Conservation (phyloP, 2,329 filamentous ascomycete species). For the Cadophora sp. region DNA sequence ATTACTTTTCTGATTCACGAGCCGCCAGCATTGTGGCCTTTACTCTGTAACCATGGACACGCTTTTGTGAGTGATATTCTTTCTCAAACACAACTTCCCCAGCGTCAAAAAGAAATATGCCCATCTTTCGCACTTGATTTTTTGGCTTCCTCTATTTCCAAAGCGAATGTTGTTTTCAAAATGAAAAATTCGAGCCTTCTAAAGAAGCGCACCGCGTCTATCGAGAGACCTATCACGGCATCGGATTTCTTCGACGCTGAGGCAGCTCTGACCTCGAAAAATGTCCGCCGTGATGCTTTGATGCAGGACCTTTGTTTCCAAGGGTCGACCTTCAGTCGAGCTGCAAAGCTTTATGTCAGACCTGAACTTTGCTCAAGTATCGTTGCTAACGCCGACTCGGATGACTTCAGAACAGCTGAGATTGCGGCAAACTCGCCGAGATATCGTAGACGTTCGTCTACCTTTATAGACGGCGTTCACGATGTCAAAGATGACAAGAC, state of each 20-base stretch:
- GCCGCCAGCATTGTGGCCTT: neutral
- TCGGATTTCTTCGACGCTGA: constrained; percentile 6
- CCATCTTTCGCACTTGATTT: neutral
- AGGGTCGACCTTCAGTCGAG: neutral
- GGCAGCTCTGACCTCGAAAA: constrained; percentile 1
- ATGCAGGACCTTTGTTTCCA: neutral
- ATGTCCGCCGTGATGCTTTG: neutral
- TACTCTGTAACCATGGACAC: constrained; percentile 51
- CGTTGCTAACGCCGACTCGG: neutral
- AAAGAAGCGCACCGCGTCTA: neutral
- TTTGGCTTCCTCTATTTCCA: neutral
- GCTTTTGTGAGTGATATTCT: constrained; percentile 49
- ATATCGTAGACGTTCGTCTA: constrained; percentile 91
- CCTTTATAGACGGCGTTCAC: constrained; percentile 96
- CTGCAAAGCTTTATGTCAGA: neutral
- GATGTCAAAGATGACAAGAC: constrained; percentile 80
- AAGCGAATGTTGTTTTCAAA: neutral
- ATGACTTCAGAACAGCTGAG: constrained; percentile 69
- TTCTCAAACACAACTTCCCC: neutral
- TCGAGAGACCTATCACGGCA: neutral
- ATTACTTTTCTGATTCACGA: neutral
- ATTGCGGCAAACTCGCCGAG: constrained; percentile 89
- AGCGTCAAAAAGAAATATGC: neutral
- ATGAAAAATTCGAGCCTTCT: neutral
- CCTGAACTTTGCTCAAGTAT: neutral